phyloP scores from a whole-genome alignment of 257 asterid species.

The Gentiana macrophylla region DNA sequence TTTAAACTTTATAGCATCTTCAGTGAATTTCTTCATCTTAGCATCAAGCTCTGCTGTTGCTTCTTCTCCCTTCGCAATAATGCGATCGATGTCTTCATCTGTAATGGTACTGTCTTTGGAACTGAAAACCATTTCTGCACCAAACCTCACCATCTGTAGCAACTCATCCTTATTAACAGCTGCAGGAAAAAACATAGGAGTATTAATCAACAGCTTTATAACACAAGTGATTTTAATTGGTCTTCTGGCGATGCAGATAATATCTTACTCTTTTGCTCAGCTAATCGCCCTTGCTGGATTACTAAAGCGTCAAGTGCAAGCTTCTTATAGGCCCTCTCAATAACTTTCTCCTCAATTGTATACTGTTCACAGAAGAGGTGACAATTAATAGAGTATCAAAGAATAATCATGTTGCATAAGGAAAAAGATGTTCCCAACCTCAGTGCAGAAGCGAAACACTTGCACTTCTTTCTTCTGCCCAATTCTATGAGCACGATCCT shows the following conservation, averaged over 20 bases:
- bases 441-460: slow-evolving; percentile 98
- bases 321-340: slow-evolving; percentile 98
- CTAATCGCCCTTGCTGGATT: slow-evolving; percentile 96
- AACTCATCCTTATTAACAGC: slow-evolving; percentile 98
- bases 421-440: slow-evolving; percentile 41
- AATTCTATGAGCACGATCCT: slow-evolving; percentile 99
- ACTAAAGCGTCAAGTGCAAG: slow-evolving; percentile 99
- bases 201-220: slow-evolving; percentile 5
- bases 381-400: background rate
- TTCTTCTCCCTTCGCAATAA: slow-evolving; percentile 99
- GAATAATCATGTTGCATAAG: no score
- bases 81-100: slow-evolving; percentile 96
- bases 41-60: slow-evolving; percentile 99
- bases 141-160: slow-evolving; percentile 97
- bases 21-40: slow-evolving; percentile 96
- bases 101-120: slow-evolving; percentile 99
- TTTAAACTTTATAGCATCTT: slow-evolving; percentile 96
- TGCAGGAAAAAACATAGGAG: slow-evolving; percentile 21
- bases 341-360: slow-evolving; percentile 98
- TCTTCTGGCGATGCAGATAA: slow-evolving; percentile 1
- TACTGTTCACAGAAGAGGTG: slow-evolving; percentile 38
- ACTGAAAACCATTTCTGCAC: slow-evolving; percentile 99
- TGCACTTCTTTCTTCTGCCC: slow-evolving; percentile 99
- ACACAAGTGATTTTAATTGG: slow-evolving; percentile 5
- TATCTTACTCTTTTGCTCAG: slow-evolving; percentile 82